Conservation (phyloP, 495 filamentous ascomycete species). For the Talaromyces liani region DNA sequence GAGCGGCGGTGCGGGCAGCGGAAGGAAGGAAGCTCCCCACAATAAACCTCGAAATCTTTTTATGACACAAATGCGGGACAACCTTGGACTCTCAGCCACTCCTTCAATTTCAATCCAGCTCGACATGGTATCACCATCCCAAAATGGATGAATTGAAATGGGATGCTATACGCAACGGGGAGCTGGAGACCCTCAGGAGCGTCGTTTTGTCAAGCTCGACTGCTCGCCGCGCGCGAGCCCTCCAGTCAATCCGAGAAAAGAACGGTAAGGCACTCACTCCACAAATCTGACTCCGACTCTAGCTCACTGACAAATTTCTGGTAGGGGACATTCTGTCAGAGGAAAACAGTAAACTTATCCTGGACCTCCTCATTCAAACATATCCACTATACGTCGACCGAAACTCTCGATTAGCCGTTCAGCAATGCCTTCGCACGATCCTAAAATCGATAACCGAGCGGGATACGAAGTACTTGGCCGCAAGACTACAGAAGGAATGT, state of each 20-base stretch:
- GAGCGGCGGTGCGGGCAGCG: slow-evolving; percentile 8
- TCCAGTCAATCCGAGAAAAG: slow-evolving; percentile 42
- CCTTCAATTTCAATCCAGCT: slow-evolving; percentile 7
- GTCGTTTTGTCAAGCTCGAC: slow-evolving; percentile 43
- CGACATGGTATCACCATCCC: slow-evolving; percentile 22
- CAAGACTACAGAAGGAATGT: slow-evolving; percentile 53
- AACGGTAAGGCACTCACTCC: slow-evolving; percentile 22
- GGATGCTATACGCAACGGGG: slow-evolving; percentile 41
- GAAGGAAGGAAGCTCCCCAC: slow-evolving; percentile 7
- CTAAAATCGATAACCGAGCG: slow-evolving; percentile 45
- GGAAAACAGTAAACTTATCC: slow-evolving; percentile 32
- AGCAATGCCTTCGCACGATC: slow-evolving; percentile 63
- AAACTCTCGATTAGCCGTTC: slow-evolving; percentile 69
- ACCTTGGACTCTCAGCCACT: slow-evolving; percentile 1
- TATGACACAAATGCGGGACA: slow-evolving; percentile 35
- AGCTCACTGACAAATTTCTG: slow-evolving; percentile 11
- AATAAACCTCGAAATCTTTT: slow-evolving; percentile 28
- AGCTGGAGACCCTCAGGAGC: slow-evolving; percentile 37
- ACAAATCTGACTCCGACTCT: slow-evolving; percentile 7
- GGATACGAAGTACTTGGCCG: slow-evolving; percentile 52
- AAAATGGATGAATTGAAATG: slow-evolving; percentile 44
- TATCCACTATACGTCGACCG: slow-evolving; percentile 85
- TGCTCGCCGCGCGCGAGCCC: slow-evolving; percentile 37
- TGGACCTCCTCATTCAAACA: slow-evolving; percentile 72
- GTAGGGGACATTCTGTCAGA: slow-evolving; percentile 20